Base-by-base conservation (phyloP, 225 moss, liverwort and hornwort species). In the Bryoerythrophyllum caledonicum region DNA sequence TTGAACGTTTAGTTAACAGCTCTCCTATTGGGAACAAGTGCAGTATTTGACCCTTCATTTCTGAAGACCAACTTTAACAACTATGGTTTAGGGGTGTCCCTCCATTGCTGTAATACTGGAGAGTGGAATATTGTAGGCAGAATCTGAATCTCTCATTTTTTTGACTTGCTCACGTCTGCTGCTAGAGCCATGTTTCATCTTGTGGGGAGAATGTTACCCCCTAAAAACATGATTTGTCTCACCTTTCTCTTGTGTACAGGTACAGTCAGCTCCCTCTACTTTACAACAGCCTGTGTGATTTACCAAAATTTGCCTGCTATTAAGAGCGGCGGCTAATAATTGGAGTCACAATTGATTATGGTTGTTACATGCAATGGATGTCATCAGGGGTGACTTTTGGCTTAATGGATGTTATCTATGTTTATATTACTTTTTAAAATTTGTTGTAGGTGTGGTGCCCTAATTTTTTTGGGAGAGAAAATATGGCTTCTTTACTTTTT, bases 1-100 rank as follows among this genome's bases (percentile, higher is more conserved):
- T 78, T 94, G 77, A 87, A 89, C 40, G 71, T 92, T 16, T 94
- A 90, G 68, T 20, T 43, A 44, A 46, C 25, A 58, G 51, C 67
- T 44, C 66, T 74, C 44, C 48, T 32, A n/a, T 40, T 53, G 70
- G 78, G 78, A 71, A 40, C 53, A 25, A 60, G 53, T 81, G 78
- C 79, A 78, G 71, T 56, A 40, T 62, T 58, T 49, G 21, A 56
- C 80, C 80, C 76, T 77, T 70, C 70, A 70, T 60, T 77, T 77
- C n/a, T 63, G 77, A 71, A 63, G 34, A 57, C 63, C 72, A 72
- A 62, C 78, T 72, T 71, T 71, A 75, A 75, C 77, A 81, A 66
- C 71, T 71, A 21, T 65, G 75, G 20, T 73, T 58, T 19, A 67
- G 55, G 61, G 26, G 52, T 67, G 67, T 56, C 70, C 55, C 80